phyloP scores from a whole-genome alignment of 805 yeast species.

The Wickerhamomyces tratensis region DNA sequence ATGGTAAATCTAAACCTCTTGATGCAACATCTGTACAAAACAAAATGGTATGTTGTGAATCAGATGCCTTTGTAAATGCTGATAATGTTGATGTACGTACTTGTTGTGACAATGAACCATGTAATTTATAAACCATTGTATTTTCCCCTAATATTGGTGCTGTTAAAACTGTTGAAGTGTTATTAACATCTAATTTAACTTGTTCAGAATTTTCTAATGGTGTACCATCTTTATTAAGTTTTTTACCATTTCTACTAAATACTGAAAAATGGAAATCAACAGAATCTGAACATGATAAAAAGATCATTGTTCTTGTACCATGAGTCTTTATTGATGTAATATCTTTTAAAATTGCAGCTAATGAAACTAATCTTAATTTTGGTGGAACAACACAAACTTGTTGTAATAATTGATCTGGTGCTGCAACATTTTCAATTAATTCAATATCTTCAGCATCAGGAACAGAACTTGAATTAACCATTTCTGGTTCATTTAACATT shows the following conservation, averaged over 20 bases:
- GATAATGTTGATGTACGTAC: conserved; percentile 62
- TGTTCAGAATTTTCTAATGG: conserved; percentile 20
- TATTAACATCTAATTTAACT: conserved; percentile 18
- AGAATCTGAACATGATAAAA: conserved; percentile 92
- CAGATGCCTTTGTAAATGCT: conserved; percentile 27
- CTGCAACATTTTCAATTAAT: conserved; percentile 29
- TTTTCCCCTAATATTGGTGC: conserved; percentile 41
- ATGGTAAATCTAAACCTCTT: conserved; percentile 89
- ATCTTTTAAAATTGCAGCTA: conserved; percentile 55
- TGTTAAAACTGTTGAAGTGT: conserved; percentile 31
- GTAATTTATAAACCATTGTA: conserved; percentile 57
- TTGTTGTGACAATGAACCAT: conserved; percentile 86
- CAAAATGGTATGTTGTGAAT: conserved; percentile 51
- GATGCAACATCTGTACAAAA: conserved; percentile 98
- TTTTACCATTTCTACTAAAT: conserved; percentile 51
- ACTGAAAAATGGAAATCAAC: conserved; percentile 85
- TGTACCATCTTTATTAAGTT: conserved; percentile 21
- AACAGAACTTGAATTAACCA: conserved; percentile 35
- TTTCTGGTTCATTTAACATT: conserved; percentile 63
- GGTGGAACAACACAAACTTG: conserved; percentile 83
- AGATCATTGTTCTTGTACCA: conserved; percentile 61
- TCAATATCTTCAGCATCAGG: conserved; percentile 19
- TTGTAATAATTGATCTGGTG: conserved; percentile 88
- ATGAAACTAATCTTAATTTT: conserved; percentile 75
- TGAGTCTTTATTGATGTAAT: conserved; percentile 25